These are phyloP conservation scores for Heritiera littoralis DNA, from an alignment of 345 rosid species.

Conservation along the genomic window DNA sequence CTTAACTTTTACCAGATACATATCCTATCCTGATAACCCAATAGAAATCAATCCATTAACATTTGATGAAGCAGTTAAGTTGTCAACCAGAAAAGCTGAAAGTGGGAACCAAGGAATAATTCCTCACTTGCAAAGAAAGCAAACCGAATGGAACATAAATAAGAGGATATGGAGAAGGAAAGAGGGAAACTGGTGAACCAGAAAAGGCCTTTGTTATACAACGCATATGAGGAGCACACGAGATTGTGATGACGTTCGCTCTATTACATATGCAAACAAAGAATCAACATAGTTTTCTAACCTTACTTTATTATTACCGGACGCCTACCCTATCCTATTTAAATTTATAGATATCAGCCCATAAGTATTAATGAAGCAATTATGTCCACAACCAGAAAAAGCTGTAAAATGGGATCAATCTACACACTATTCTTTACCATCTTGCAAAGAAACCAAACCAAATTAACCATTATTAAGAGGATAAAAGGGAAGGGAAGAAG, in stretches of 20 bases:
- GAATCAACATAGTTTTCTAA: not conserved
- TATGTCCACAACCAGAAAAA: not conserved
- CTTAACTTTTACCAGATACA: not conserved
- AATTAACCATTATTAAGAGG: not conserved
- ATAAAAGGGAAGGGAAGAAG: not conserved
- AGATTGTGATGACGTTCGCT: not conserved
- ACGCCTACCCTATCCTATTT: not conserved
- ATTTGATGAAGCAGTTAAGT: not conserved
- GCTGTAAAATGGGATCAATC: not conserved
- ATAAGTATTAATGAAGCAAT: not conserved
- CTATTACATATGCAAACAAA: not conserved
- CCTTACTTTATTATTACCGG: not conserved
- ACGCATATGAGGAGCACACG: not conserved
- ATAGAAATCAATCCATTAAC: not conserved
- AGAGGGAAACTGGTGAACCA: not conserved
- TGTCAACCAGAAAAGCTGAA: not conserved
- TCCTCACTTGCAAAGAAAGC: not conserved
- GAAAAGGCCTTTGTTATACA: not conserved
- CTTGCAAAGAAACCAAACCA: not conserved
- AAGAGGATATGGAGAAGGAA: not conserved
- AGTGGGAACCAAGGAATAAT: constrained; percentile 6
- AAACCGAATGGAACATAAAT: not conserved
- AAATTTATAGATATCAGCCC: not conserved
- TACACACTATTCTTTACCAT: not conserved
- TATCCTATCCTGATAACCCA: not conserved